Conservation (phyloP, 768 basidiomycete species). For the Calocybe cyanea region DNA sequence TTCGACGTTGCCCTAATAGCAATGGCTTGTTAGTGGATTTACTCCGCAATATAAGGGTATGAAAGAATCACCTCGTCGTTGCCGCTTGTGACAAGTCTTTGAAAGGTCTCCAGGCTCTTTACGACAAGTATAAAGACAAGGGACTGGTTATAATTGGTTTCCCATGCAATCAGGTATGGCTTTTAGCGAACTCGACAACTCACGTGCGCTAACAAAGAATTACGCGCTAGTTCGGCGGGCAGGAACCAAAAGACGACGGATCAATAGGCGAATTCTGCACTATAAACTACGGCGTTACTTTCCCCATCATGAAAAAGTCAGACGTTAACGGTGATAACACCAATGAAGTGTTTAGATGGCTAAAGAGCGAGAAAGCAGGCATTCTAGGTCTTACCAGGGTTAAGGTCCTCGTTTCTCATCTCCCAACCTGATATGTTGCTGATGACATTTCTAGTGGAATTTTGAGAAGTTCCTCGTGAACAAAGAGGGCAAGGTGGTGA, state of each 20-base stretch:
- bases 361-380: slow-evolving; percentile 78
- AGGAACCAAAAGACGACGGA: slow-evolving; percentile 83
- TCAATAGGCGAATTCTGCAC: slow-evolving; percentile 72
- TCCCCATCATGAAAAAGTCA: slow-evolving; percentile 89
- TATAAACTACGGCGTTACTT: slow-evolving; percentile 83
- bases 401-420: slow-evolving; percentile 45
- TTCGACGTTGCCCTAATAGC: background rate
- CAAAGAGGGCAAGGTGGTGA: slow-evolving; percentile 69
- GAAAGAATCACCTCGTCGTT: slow-evolving; percentile 1
- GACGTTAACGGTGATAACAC: slow-evolving; percentile 88
- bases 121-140: slow-evolving; percentile 77
- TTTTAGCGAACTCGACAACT: background rate
- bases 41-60: slow-evolving; percentile 75
- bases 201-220: background rate
- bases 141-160: slow-evolving; percentile 83
- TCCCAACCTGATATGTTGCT: background rate
- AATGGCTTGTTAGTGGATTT: slow-evolving; percentile 54
- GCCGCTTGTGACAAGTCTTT: background rate
- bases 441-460: slow-evolving; percentile 60
- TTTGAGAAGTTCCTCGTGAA: slow-evolving; percentile 88
- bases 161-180: slow-evolving; percentile 79
- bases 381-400: slow-evolving; percentile 67
- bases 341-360: slow-evolving; percentile 81
- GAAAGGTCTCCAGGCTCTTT: slow-evolving; percentile 70
- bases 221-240: slow-evolving; percentile 64